Base-by-base conservation (phyloP, 139 green algal species). In the Gonium pectorale region DNA sequence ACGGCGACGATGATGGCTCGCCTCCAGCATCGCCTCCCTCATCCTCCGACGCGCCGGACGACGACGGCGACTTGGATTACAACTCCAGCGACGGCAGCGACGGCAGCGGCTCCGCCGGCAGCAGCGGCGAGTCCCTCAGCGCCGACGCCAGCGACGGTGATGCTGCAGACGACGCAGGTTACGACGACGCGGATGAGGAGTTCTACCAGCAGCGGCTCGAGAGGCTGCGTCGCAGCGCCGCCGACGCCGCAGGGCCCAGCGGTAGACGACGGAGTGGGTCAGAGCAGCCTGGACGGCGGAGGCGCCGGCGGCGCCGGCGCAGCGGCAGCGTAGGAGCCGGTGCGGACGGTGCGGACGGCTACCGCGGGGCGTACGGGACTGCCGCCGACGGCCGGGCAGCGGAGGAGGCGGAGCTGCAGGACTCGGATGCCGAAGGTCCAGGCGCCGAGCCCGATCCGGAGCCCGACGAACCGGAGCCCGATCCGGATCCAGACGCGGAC, bases 121-220 rank as follows among this genome's bases (percentile, higher is more conserved):
- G 49, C 49, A 17, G 17, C 37, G 67, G 5, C 37, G n/a, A 54
- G 40, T 52, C 67, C 40, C 29, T 62, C n/a, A 43, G 9, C 68
- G 31, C 5, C 41, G 41, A 29, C 41, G 68, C 68, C 1, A n/a
- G 60, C 4, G 68, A 62, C 7, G n/a, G n/a, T n/a, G 43, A 62
- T 41, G 27, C 40, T 5, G 5, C 38, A 29, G 67, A 54, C 37
- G 67, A 35, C 37, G n/a, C n/a, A n/a, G n/a, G n/a, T 63, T 89
- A 84, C 60, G 86, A 89, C 31, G 86, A 89, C 43, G 79, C 40
- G 0, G 86, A 89, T 26, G 86, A 89, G 17, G 79, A 78, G 5
- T 89, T 86, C 51, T 89, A 67, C 40, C 21, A 35, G 5, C 51
- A 54, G 62, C 62, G 84, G 0, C 3, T 85, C 46, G 31, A 51